A percentile compares a stretch with the other conserved stretches of the same genome.
Conservation (phyloP, 805 yeast genomes). For the Lipomyces orientalis region DNA sequence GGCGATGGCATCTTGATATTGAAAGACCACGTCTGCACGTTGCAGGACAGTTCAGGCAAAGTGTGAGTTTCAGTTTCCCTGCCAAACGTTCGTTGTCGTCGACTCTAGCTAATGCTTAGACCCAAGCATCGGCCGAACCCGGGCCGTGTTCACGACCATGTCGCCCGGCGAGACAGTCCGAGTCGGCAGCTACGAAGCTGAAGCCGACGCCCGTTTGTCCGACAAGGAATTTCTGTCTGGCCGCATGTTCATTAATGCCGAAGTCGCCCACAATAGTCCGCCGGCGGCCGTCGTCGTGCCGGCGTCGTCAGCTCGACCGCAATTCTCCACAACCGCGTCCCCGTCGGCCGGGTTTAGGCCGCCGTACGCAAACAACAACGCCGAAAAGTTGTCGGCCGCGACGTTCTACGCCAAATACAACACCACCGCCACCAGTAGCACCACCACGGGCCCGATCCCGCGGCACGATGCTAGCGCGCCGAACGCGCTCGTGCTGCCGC, state of each 20-base stretch:
- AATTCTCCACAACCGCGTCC: not conserved
- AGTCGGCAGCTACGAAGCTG: slow-evolving; percentile 64
- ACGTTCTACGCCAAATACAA: not conserved
- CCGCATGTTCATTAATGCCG: slow-evolving; percentile 10
- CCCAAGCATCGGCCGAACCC: slow-evolving; percentile 23
- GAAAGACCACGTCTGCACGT: slow-evolving; percentile 38
- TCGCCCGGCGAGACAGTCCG: slow-evolving; percentile 52
- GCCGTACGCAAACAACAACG: slow-evolving; percentile 7
- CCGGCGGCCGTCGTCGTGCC: not conserved
- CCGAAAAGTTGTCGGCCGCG: not conserved
- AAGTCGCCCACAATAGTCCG: slow-evolving; percentile 1
- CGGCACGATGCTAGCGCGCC: slow-evolving; percentile 40
- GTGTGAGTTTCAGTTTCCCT: slow-evolving; percentile 6
- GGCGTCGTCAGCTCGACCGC: not conserved
- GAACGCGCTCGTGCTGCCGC: slow-evolving; percentile 42
- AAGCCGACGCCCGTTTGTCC: slow-evolving; percentile 28
- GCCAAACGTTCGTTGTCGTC: not conserved
- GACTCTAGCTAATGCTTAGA: not conserved
- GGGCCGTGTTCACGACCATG: slow-evolving; percentile 31
- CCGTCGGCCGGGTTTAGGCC: slow-evolving; percentile 10
- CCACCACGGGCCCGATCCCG: slow-evolving; percentile 17
- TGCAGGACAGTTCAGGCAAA: slow-evolving; percentile 41
- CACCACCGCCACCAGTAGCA: not conserved
- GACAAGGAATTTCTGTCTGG: slow-evolving; percentile 16
- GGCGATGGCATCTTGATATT: slow-evolving; percentile 76